phyloP scores from a whole-genome alignment of 2,329 filamentous ascomycete genomes.

The Penicillium expansum region DNA sequence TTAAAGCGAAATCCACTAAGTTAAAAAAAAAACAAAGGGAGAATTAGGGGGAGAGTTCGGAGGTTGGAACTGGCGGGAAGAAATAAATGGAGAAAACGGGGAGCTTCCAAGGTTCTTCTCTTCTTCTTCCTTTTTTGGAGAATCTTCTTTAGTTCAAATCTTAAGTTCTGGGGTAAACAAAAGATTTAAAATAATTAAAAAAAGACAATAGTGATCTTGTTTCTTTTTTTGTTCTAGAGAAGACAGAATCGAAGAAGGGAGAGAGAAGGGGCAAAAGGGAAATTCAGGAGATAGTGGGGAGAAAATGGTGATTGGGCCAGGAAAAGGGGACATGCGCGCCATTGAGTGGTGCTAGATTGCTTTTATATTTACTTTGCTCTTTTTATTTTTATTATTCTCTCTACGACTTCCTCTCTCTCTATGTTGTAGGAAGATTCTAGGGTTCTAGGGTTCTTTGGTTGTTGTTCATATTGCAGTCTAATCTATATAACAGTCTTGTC shows the following conservation, averaged over 20 bases:
- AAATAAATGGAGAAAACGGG: conserved; percentile 5
- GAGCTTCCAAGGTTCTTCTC: not conserved
- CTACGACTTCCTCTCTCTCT: too few relatives aligned
- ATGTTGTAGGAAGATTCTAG: too few relatives aligned
- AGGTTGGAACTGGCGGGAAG: conserved; percentile 16
- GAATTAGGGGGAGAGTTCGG: conserved; percentile 14
- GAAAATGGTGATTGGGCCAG: conserved; percentile 9
- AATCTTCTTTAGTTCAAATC: not conserved
- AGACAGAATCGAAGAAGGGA: not conserved
- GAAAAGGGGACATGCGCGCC: conserved; percentile 11
- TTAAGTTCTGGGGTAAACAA: conserved; percentile 4
- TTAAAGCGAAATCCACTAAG: conserved; percentile 3
- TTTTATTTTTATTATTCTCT: too few relatives aligned
- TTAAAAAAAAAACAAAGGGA: conserved; percentile 17
- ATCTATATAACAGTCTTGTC: not conserved
- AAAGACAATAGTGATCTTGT: not conserved
- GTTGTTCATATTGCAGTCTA: too few relatives aligned
- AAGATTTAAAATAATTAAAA: not conserved
- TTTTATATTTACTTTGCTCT: not conserved
- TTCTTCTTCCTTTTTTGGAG: not conserved
- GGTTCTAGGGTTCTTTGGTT: too few relatives aligned
- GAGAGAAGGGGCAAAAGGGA: conserved; percentile 11
- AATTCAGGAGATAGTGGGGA: conserved; percentile 15
- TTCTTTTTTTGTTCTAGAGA: not conserved
- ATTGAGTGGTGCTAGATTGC: not conserved